These are phyloP conservation scores for Colletotrichum karsti DNA, from an alignment of 2,329 filamentous ascomycete species.

Conservation along the genomic window DNA sequence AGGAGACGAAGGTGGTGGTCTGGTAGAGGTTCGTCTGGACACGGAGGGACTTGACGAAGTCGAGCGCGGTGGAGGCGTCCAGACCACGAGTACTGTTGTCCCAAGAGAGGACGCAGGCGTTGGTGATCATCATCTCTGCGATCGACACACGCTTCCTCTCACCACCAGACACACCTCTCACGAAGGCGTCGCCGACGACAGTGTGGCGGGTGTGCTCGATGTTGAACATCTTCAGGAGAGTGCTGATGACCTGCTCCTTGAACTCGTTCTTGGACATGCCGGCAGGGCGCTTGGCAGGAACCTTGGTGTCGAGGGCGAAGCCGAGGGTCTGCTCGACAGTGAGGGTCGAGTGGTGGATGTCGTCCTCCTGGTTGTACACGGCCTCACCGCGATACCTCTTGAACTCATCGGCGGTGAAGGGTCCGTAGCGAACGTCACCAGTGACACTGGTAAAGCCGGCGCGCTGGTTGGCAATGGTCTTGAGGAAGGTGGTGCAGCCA, in stretches of 20 bases:
- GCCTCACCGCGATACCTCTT: conserved; percentile 82
- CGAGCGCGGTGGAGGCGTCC: conserved; percentile 73
- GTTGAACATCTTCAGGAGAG: conserved; percentile 90
- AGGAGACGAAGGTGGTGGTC: conserved; percentile 83
- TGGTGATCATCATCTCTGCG: conserved; percentile 82
- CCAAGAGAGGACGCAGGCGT: conserved; percentile 77
- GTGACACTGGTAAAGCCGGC: conserved; percentile 61
- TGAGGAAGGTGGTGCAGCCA: conserved; percentile 76
- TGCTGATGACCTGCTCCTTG: conserved; percentile 77
- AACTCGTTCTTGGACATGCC: conserved; percentile 79
- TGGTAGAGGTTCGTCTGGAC: conserved; percentile 86
- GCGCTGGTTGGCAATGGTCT: conserved; percentile 73
- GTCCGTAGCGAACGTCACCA: conserved; percentile 81
- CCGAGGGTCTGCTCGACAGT: conserved; percentile 88
- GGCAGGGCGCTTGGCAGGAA: conserved; percentile 80
- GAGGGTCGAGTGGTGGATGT: conserved; percentile 84
- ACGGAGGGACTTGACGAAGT: conserved; percentile 75
- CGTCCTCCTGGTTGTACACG: conserved; percentile 88
- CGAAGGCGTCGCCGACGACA: conserved; percentile 82
- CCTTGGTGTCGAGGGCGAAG: conserved; percentile 87
- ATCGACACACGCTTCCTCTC: conserved; percentile 85
- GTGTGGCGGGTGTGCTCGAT: conserved; percentile 90
- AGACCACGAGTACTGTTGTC: conserved; percentile 78
- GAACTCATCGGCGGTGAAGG: conserved; percentile 76
- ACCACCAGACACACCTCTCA: conserved; percentile 82